Evolutionary conservation across 495 filamentous ascomycete genomes (phyloP), one percentile per base, ranked within the genome.

Genomic region (Rostrohypoxylon terebratum): DNA sequence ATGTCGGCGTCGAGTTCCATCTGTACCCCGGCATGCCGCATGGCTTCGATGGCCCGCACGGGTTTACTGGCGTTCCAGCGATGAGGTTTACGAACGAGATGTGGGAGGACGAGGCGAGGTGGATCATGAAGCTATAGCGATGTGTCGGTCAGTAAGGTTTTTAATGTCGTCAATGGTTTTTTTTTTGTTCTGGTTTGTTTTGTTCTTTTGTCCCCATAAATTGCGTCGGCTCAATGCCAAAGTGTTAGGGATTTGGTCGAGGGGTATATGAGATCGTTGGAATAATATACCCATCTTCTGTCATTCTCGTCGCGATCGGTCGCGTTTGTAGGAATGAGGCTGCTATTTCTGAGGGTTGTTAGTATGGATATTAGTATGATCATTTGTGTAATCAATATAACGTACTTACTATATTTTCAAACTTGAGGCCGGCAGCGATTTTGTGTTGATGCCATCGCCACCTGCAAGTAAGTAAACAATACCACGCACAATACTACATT

Each of bases 1-100:
- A 80, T 23, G 81, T 83, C 3, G 67, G 77, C 3, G 79, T 83
- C 1, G 85, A 89, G 68, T 75, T 88, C 21, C 84, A 87, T 72
- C 73, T 88, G 33, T 88, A 84, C 73, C 77, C 81, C 0, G 87
- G 86, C 0, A 77, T 80, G 9, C 82, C 79, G 38, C 86, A 87
- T 76, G 82, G 75, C 0, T 89, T 83, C 66, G 84, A 87, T 3
- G 33, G 14, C 1, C 82, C 79, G 33, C 86, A 87, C 74, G 82
- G 75, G 0, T 87, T 83, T 68, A 83, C 86, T 1, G 33, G 14
- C 1, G 9, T 31, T 0, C 50, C 47, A 18, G 4, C 69, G 8
- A 75, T 50, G 44, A 44, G 33, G 21, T n/a, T 55, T 4, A 51
- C 48, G 3, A 33, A 54, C 1, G 38, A 44, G n/a, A 25, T 65